Evolutionary conservation across 2,329 filamentous ascomycete species (phyloP), one percentile per base, ranked within the genome.

Genomic region (Ceratocystiopsis brevicomis): DNA sequence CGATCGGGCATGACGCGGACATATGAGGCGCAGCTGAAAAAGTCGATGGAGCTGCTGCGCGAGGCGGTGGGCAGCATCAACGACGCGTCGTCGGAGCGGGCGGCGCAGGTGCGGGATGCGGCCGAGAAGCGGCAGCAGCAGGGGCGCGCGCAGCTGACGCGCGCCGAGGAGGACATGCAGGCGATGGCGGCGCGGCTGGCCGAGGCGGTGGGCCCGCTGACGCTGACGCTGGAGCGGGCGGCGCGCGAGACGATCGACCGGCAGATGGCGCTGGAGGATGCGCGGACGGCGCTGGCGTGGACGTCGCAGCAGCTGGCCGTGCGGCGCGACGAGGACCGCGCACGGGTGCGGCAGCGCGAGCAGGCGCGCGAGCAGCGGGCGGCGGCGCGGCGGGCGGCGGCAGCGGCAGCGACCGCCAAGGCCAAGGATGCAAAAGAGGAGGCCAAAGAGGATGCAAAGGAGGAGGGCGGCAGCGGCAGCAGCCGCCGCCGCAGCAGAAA

Each of bases 171-270:
- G 17, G 44, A 55, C 1, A 53, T 66, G 1, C 62, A 66, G 49
- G 52, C 53, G 13, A 61, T 66, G 33, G 43, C 50, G 3, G 36
- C 34, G n/a, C 49, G 53, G 3, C 54, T 73, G 3, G 59, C 64
- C 18, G 49, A 49, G 0, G 52, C 60, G 12, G 63, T 69, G 3
- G 58, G 62, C 2, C 48, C 50, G 2, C 47, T 72, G 25, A 71
- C 68, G 1, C 52, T 56, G 10, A 55, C 59, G 4, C 62, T 65
- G 8, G 71, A 76, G 50, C 52, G 54, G 17, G 61, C 64, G 0
- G 54, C 71, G 30, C 64, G 71, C 13, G 53, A 60, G 34, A 54
- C 67, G 12, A 65, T 76, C 25, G 72, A 76, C 50, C 53, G 60
- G 41, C 61, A 59, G 44, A 62, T 60, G 37, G 65, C 65, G 48